Evolutionary conservation across 768 basidiomycete genomes (phyloP), one percentile per base, ranked within the genome.

Genomic region (Rhodosporidiobolus sp.): DNA sequence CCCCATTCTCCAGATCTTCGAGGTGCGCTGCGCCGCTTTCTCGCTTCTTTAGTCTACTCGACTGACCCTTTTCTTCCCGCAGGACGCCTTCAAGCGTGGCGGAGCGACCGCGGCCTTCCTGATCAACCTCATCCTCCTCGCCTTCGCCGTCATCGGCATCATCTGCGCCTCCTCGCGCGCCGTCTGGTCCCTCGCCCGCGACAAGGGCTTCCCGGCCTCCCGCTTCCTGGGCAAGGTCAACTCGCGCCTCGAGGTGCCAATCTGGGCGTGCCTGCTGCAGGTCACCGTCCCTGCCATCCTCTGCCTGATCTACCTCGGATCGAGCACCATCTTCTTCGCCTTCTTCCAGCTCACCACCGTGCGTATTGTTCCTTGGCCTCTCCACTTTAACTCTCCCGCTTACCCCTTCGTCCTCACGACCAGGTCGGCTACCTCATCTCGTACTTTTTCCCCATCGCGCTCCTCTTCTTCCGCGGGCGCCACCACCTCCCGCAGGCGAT

Each of bases 401-500:
- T 45, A 2, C 26, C 57, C 17, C 24, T 5, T 28, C 17, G n/a
- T 19, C 56, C 9, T 17, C 35, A 4, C 56, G 30, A 14, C 24
- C 28, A n/a, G 9, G n/a, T 30, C 14, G 60, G 59, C 17, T 69
- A 67, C 49, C 32, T 70, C 28, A 24, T 58, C 6, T 66, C 64
- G 19, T 71, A 71, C 54, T 56, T 63, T 50, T 64, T 75, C 30
- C 73, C 73, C 2, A 62, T 75, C 62, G 46, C 65, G 1, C 69
- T 75, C 30, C 46, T 75, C 4, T 56, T 75, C 69, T 59, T 75
- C 61, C 69, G 73, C 9, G 69, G 69, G 7, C 65, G 73, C 2
- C 60, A 72, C 24, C 35, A 57, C 20, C 62, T 72, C 26, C 65
- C 65, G 4, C 55, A 35, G 0, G 65, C 61, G 4, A 56, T 65